Evolutionary conservation across 2,329 filamentous ascomycete species (phyloP).

Genomic region (Arthrobotrys entomopaga): DNA sequence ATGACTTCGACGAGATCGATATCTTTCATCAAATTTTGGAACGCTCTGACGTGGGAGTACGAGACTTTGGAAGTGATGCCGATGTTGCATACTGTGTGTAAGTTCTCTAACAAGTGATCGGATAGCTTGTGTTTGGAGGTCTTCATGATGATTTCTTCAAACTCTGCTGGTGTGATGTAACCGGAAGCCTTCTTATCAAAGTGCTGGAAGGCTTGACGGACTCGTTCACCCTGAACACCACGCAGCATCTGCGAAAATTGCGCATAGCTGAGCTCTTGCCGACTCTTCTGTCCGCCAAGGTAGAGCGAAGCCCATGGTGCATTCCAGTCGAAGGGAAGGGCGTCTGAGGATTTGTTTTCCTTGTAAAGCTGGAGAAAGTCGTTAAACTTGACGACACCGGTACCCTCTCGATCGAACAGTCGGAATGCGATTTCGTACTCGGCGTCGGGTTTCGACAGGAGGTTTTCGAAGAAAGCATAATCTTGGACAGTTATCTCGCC

Average conservation of each 20-base stretch:
- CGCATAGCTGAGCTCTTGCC: constrained; percentile 91
- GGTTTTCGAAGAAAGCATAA: constrained; percentile 93
- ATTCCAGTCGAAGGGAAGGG: constrained; percentile 95
- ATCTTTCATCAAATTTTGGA: constrained; percentile 96
- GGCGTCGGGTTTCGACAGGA: constrained; percentile 91
- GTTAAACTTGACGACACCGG: constrained; percentile 87
- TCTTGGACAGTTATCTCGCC: constrained; percentile 83
- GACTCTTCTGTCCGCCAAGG: constrained; percentile 84
- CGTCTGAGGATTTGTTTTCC: constrained; percentile 83
- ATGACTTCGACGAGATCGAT: constrained; percentile 98
- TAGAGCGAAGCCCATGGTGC: constrained; percentile 97
- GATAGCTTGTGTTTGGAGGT: constrained; percentile 96
- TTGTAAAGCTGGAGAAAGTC: constrained; percentile 87
- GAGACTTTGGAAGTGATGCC: constrained; percentile 91
- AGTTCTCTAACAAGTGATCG: constrained; percentile 90
- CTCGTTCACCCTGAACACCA: constrained; percentile 92
- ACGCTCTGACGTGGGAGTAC: constrained; percentile 95
- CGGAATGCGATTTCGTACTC: constrained; percentile 99
- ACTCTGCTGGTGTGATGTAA: constrained; percentile 94
- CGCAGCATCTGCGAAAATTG: constrained; percentile 99
- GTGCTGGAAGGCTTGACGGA: constrained; percentile 90
- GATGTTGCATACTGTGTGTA: constrained; percentile 94
- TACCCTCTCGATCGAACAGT: constrained; percentile 87
- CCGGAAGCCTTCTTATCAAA: constrained; percentile 93
- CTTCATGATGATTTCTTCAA: constrained; percentile 94